Evolutionary conservation across 2,329 filamentous ascomycete species (phyloP).

Genomic region (Cladosporium phlei): DNA sequence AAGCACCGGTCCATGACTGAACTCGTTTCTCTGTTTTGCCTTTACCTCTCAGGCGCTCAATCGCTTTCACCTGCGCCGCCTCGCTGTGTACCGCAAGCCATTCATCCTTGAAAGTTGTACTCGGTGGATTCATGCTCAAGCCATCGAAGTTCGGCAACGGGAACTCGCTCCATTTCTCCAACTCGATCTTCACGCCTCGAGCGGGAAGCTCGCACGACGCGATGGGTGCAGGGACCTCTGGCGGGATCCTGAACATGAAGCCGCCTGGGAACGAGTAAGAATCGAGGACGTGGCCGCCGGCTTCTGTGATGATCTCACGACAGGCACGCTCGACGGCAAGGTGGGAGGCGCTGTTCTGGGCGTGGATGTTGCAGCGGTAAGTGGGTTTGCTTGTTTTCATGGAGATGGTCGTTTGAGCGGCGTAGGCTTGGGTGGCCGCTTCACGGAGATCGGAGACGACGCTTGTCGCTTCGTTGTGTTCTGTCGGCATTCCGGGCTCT

Average conservation of each 20-base stretch:
- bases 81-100: no score
- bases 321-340: constrained; percentile 15
- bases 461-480: no score
- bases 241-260: constrained; percentile 19
- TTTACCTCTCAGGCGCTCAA: no score
- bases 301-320: constrained; percentile 15
- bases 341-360: constrained; percentile 14
- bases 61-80: no score
- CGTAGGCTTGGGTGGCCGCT: no score
- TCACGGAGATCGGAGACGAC: no score
- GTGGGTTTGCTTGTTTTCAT: not conserved
- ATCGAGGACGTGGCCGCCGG: constrained; percentile 17
- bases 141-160: constrained; percentile 16
- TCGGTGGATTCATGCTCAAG: constrained; percentile 13
- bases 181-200: constrained; percentile 14
- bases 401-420: no score
- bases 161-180: constrained; percentile 16
- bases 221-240: constrained; percentile 11
- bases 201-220: constrained; percentile 5
- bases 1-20: not conserved
- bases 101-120: no score
- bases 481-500: no score
- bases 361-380: constrained; percentile 20
- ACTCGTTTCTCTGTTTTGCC: not conserved
- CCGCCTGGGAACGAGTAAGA: constrained; percentile 19